Base-by-base conservation (phyloP, 495 filamentous ascomycete species). In the Penicillium cosmopolitanum region DNA sequence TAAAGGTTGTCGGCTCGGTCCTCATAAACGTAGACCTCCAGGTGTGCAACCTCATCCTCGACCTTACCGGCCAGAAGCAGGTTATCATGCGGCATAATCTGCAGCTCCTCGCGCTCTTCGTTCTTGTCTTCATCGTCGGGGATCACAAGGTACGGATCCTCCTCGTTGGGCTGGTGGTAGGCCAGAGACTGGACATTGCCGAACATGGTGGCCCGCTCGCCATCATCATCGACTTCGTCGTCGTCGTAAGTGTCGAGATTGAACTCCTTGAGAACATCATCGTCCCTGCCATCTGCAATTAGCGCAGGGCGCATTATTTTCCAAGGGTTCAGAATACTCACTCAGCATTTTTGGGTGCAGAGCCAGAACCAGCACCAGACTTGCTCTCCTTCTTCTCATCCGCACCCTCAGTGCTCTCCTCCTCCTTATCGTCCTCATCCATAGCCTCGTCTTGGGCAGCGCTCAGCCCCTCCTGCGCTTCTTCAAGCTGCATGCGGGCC, bases 21-120 rank as follows among this genome's bases (percentile, higher is more conserved):
- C 74, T 98, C 96, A 73, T 98, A 98, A 31, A 98, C 92, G 71
- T 98, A 98, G 46, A 97, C 87, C 70, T 98, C 96, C 18, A 99
- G 83, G 76, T 97, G 93, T 25, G 95, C 92, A 25, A 99, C 89
- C 64, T 98, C 95, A 63, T 99, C 95, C 74, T 99, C 95, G 18
- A 97, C 84, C 80, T 96, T 94, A 62, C 92, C 93, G 15, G 93
- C 89, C 50, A 99, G 78, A 21, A 99, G 73, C 57, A 99, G 77
- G 69, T 97, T 99, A 73, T 99, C 95, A 21, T 90, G 93, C 3
- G 89, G 86, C 55, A 98, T 75, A 58, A 99, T 91, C 73, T 99
- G 92, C 16, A 98, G 81, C 67, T 98, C 95, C 76, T 97, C 94
- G 53, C 92, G 85, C 50, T 98, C 95, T 48, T 96, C 92, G 19